Percentiles rank a stretch among this genome's conserved stretches.
These are phyloP conservation scores for Calonectria hawksworthii DNA, from an alignment of 2,329 filamentous ascomycete species.

Conservation along the genomic window DNA sequence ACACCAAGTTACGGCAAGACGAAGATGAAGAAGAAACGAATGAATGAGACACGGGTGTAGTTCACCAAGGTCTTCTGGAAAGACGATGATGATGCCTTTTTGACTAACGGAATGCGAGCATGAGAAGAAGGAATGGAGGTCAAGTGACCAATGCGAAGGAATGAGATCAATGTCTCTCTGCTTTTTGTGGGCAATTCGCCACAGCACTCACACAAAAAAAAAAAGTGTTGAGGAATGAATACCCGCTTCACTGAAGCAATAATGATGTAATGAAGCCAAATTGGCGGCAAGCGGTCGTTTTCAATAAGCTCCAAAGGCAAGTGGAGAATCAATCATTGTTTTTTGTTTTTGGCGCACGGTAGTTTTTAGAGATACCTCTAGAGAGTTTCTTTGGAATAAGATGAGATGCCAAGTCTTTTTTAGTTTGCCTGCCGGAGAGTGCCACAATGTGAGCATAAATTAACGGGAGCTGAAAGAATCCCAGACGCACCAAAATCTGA, in stretches of 20 bases:
- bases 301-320: not conserved
- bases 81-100: not conserved
- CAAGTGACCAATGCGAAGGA: no score
- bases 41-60: not conserved
- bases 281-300: not conserved
- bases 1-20: not conserved
- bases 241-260: not conserved
- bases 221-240: not conserved
- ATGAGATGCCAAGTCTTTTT: not conserved
- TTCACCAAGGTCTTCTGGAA: not conserved
- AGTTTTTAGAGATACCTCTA: conserved; percentile 7
- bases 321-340: not conserved
- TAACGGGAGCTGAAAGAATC: not conserved
- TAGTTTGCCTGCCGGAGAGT: not conserved
- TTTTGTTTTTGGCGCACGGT: not conserved
- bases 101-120: not conserved
- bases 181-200: not conserved
- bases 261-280: conserved; percentile 8
- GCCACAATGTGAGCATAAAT: not conserved
- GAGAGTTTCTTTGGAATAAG: not conserved
- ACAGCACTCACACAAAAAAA: not conserved
- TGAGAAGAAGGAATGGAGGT: no score
- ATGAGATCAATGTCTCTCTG: not conserved
- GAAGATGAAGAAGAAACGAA: not conserved
- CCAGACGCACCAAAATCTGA: not conserved